Conservation (phyloP, 2,329 filamentous ascomycete species). For the Paracorniculantispora psalliotae region DNA sequence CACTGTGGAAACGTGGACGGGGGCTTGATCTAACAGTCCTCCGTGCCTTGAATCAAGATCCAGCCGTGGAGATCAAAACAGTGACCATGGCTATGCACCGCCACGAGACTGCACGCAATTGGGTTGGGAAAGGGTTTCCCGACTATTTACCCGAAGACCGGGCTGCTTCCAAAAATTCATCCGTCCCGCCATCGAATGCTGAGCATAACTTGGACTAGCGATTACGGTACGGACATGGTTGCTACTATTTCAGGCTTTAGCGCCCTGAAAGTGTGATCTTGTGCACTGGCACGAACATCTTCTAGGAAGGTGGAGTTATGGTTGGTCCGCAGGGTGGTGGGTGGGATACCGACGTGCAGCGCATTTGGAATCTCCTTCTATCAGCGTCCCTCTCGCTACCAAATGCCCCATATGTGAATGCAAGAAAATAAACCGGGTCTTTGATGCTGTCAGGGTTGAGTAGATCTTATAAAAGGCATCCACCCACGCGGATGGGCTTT, state of each 20-base stretch:
- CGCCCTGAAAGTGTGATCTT: not conserved
- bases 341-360: conserved; percentile 5
- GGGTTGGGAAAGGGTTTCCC: not conserved
- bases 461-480: not conserved
- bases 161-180: not conserved
- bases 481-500: not conserved
- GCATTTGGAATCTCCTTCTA: not conserved
- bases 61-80: too few relatives aligned
- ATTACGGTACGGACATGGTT: not conserved
- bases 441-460: not conserved
- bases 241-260: not conserved
- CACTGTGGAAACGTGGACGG: too few relatives aligned
- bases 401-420: not conserved
- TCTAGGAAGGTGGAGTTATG: not conserved
- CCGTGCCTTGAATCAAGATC: not conserved
- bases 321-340: conserved; percentile 3
- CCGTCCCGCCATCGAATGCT: not conserved
- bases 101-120: not conserved
- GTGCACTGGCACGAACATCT: not conserved
- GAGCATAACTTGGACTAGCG: not conserved
- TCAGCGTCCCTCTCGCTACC: not conserved
- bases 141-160: not conserved
- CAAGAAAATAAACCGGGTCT: not conserved
- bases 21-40: not conserved
- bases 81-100: too few relatives aligned